These are phyloP conservation scores for Wallemia mellicola DNA, from an alignment of 1,284 basidiomycete genomes.

Conservation along the genomic window DNA sequence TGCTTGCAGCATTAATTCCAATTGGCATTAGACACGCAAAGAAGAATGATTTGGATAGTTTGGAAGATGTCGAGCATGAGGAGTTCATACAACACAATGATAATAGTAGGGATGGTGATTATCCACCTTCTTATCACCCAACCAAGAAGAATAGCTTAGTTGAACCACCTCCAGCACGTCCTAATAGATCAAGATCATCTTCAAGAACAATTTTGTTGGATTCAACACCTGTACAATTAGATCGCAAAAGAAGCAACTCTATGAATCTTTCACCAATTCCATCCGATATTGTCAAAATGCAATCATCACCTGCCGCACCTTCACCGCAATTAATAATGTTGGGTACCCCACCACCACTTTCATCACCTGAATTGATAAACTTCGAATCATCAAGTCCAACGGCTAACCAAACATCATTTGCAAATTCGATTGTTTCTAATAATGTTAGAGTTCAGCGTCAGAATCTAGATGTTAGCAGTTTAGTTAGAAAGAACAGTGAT, in stretches of 20 bases:
- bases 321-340: background rate
- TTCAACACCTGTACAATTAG: background rate
- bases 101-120: background rate
- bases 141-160: background rate
- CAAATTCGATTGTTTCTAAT: background rate
- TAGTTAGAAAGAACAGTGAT: background rate
- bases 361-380: background rate
- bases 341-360: background rate
- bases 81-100: background rate
- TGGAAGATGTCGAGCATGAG: background rate
- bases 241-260: background rate
- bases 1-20: slow-evolving; percentile 67
- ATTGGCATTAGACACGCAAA: slow-evolving; percentile 21
- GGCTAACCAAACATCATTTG: background rate
- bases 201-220: background rate
- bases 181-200: background rate
- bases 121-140: background rate
- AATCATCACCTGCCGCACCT: background rate
- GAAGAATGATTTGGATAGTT: background rate
- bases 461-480: background rate
- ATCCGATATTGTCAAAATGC: background rate
- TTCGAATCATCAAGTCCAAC: background rate
- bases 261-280: background rate
- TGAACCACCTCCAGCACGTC: background rate
- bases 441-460: background rate